Evolutionary conservation across 2,329 filamentous ascomycete species (phyloP).

Genomic region (Mariannaea sp.): DNA sequence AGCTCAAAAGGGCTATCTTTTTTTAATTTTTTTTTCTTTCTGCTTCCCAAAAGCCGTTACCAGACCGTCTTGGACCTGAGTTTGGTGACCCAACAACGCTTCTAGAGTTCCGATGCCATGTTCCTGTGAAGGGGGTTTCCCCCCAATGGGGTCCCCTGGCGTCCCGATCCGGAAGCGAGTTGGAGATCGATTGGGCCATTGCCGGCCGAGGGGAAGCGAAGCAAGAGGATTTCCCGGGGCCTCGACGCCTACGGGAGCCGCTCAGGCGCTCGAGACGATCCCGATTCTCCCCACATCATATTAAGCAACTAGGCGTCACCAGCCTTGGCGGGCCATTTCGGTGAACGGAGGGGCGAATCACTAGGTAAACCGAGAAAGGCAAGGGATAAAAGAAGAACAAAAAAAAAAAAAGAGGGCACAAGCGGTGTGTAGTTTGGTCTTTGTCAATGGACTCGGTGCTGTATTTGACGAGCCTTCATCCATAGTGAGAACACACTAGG

Average conservation of each 20-base stretch:
- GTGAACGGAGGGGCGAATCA: slow-evolving; percentile 24
- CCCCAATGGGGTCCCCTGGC: slow-evolving; percentile 17
- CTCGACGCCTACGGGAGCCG: slow-evolving; percentile 26
- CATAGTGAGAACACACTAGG: too few species aligned
- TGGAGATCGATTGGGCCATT: slow-evolving; percentile 28
- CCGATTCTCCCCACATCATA: slow-evolving; percentile 38
- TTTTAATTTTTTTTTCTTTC: too few species aligned
- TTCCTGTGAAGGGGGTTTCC: too few species aligned
- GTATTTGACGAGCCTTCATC: too few species aligned
- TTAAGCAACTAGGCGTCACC: slow-evolving; percentile 25
- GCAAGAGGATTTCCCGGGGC: slow-evolving; percentile 46
- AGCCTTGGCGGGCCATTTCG: slow-evolving; percentile 11
- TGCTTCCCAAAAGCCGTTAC: slow-evolving; percentile 1
- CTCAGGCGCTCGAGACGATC: slow-evolving; percentile 19
- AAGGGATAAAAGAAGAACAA: too few species aligned
- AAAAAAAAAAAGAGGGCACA: too few species aligned
- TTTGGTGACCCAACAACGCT: neutral
- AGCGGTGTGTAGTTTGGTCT: too few species aligned
- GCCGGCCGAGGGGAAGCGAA: slow-evolving; percentile 39
- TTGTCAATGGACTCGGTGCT: neutral
- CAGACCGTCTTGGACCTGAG: neutral
- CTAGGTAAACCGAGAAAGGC: too few species aligned
- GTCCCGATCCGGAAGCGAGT: slow-evolving; percentile 17
- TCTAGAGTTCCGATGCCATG: too few species aligned
- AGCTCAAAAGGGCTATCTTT: neutral